Percentiles rank a stretch among this genome's conserved stretches.
Conservation (phyloP, 1,284 basidiomycete species). For the Omphalotus olearius region DNA sequence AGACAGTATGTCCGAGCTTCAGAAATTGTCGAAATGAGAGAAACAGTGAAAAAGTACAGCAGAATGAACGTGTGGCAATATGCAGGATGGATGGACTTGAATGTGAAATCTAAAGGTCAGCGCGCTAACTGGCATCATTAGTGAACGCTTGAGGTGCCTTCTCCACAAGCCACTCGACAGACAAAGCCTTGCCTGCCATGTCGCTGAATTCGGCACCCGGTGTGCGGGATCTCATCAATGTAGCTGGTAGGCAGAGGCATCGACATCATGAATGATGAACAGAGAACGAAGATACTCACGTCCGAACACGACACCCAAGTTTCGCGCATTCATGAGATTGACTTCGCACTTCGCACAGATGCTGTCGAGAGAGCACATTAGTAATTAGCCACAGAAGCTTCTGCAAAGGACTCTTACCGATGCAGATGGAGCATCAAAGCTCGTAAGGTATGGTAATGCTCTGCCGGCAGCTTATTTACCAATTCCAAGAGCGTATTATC, state of each 20-base stretch:
- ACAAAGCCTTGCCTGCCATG: conserved; percentile 93
- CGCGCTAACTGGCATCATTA: background rate
- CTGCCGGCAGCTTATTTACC: conserved; percentile 75
- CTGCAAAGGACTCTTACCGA: conserved; percentile 44
- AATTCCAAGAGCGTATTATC: conserved; percentile 63
- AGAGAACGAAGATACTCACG: conserved; percentile 56
- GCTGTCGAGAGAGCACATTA: conserved; percentile 34
- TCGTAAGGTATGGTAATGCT: conserved; percentile 86
- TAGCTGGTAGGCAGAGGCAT: conserved; percentile 54
- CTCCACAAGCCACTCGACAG: conserved; percentile 89
- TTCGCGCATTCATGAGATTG: conserved; percentile 94
- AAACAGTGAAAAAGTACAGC: background rate
- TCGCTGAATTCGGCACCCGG: conserved; percentile 90
- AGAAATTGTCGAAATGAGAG: background rate
- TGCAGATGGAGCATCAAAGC: conserved; percentile 86
- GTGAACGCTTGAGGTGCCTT: conserved; percentile 71
- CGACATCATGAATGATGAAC: background rate
- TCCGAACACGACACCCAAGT: conserved; percentile 99
- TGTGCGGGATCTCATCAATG: conserved; percentile 87
- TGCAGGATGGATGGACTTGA: background rate
- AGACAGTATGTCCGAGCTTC: background rate
- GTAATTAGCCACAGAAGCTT: background rate
- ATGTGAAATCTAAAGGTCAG: background rate
- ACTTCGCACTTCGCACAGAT: conserved; percentile 64
- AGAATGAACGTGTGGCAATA: background rate